A percentile compares a stretch with the other conserved stretches of the same genome.
These are phyloP conservation scores for Hyaloscypha variabilis DNA, from an alignment of 495 filamentous ascomycete genomes.

Conservation along the genomic window DNA sequence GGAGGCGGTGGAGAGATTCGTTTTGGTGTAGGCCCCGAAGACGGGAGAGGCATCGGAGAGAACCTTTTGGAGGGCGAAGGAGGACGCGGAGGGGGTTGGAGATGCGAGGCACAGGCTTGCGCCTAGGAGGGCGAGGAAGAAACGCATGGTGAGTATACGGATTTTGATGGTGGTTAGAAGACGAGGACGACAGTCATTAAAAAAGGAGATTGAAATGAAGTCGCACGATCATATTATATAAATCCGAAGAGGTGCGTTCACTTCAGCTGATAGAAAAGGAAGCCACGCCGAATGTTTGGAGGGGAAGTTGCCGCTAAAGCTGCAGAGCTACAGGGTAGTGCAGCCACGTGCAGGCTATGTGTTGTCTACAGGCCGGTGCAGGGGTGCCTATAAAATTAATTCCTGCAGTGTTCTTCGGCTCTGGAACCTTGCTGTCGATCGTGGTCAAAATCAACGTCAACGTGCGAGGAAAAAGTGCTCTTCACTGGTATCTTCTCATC, in stretches of 20 bases:
- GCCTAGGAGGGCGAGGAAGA: no score
- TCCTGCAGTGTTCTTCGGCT: neutral
- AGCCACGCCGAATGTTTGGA: neutral
- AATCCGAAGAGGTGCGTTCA: neutral
- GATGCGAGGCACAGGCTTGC: no score
- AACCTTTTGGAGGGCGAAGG: constrained; percentile 45
- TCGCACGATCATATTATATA: no score
- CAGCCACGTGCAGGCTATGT: constrained; percentile 3
- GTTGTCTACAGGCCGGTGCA: neutral
- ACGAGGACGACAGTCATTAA: no score
- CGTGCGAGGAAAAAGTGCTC: neutral
- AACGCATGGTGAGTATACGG: no score
- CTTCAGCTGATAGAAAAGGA: neutral
- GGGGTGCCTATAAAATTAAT: neutral
- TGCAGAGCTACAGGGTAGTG: neutral
- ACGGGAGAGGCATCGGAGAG: constrained; percentile 44
- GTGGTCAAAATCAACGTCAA: neutral
- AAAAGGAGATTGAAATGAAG: no score
- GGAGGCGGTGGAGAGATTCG: constrained; percentile 29
- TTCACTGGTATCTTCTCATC: neutral
- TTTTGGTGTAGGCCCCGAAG: constrained; percentile 41
- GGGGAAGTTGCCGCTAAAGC: neutral
- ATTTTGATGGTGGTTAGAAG: no score
- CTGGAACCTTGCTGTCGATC: neutral
- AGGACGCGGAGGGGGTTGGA: constrained; percentile 28